Evolutionary conservation across 768 basidiomycete species (phyloP).

Genomic region (Lactarius psammicola): DNA sequence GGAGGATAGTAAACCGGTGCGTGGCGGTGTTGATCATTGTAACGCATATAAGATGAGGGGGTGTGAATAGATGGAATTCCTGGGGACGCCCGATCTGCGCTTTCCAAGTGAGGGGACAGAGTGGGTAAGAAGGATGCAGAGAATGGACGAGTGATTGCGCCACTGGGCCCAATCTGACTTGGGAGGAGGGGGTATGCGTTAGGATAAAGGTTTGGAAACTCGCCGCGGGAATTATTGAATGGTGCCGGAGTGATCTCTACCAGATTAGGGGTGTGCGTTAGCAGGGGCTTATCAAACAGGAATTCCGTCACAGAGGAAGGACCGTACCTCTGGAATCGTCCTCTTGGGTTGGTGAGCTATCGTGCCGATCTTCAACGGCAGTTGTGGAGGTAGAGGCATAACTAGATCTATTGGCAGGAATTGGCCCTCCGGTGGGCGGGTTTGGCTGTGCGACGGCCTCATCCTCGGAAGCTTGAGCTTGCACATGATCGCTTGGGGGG

Average conservation of each 20-base stretch:
- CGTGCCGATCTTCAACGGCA: background rate
- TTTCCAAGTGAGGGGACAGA: background rate
- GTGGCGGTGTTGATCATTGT: background rate
- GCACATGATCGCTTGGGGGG: background rate
- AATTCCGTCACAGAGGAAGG: background rate
- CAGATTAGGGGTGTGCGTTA: background rate
- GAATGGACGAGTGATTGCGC: background rate
- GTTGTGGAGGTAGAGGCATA: background rate
- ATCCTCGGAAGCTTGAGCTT: too few species aligned
- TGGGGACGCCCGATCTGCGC: background rate
- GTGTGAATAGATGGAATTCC: background rate
- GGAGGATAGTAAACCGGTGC: background rate
- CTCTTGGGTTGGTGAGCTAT: background rate
- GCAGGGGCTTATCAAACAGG: background rate
- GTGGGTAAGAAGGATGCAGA: background rate
- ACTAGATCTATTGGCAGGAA: background rate
- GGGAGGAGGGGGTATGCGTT: background rate
- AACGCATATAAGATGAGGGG: too few species aligned
- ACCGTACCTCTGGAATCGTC: background rate
- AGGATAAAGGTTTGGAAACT: background rate
- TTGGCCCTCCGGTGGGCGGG: background rate
- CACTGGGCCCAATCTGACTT: background rate
- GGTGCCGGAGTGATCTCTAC: background rate
- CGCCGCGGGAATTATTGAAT: background rate
- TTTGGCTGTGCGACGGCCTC: background rate